Evolutionary conservation across 2,329 filamentous ascomycete genomes (phyloP).

Genomic region (Colletotrichum trifolii): DNA sequence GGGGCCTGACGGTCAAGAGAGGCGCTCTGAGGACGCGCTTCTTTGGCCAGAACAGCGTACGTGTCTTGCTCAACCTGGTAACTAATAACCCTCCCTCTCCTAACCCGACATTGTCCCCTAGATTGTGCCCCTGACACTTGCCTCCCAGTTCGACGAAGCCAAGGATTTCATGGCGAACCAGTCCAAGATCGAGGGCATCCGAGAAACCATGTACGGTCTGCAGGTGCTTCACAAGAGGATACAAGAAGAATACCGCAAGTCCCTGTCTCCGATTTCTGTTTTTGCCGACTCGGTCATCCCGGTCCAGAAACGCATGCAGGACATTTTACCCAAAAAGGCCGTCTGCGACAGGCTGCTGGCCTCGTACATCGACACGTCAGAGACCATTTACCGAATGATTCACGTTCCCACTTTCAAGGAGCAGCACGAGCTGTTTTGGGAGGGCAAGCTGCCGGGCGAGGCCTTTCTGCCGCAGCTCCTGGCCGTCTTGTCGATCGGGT

Average conservation of each 20-base stretch:
- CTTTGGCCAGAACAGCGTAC: constrained; percentile 64
- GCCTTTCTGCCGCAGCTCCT: constrained; percentile 65
- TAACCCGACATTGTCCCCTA: constrained; percentile 7
- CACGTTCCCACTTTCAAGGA: constrained; percentile 63
- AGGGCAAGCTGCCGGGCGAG: constrained; percentile 57
- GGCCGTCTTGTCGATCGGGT: constrained; percentile 63
- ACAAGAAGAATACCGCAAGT: constrained; percentile 59
- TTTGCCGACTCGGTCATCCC: constrained; percentile 70
- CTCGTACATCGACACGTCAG: constrained; percentile 61
- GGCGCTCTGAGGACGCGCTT: constrained; percentile 60
- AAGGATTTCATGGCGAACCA: constrained; percentile 60
- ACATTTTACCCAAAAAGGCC: constrained; percentile 62
- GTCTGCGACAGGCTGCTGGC: constrained; percentile 64
- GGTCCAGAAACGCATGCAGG: constrained; percentile 66
- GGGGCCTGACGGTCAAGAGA: constrained; percentile 61
- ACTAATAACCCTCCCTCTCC: constrained; percentile 37
- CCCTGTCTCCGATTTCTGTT: constrained; percentile 62
- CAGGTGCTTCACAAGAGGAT: constrained; percentile 60
- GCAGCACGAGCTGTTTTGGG: constrained; percentile 65
- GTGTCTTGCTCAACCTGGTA: constrained; percentile 66
- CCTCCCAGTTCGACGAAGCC: constrained; percentile 62
- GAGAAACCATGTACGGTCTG: constrained; percentile 57
- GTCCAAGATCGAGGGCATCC: constrained; percentile 52
- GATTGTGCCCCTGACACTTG: constrained; percentile 31
- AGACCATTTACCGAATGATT: constrained; percentile 64